Conservation (phyloP, 306 rosid species). For the Acacia melanoxylon region DNA sequence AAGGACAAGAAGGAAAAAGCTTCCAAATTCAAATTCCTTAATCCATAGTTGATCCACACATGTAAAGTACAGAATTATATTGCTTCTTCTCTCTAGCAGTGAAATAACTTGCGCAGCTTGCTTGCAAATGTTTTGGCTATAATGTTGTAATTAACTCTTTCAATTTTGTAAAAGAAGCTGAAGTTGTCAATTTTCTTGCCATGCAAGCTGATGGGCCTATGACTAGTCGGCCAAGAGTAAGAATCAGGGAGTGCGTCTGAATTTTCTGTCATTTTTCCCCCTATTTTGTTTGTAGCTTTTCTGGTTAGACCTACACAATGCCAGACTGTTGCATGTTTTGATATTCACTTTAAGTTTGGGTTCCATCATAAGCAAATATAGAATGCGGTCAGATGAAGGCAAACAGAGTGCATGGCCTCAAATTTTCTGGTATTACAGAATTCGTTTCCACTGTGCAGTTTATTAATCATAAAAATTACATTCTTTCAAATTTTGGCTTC, state of each 20-base stretch:
- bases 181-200: neutral
- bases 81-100: no score
- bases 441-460: no score
- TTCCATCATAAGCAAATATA: neutral
- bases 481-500: no score
- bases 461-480: no score
- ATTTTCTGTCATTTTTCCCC: neutral
- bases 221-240: neutral
- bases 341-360: neutral
- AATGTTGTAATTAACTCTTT: no score
- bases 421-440: neutral
- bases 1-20: no score
- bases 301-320: neutral
- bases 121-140: no score
- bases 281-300: neutral
- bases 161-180: neutral
- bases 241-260: neutral
- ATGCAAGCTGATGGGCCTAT: neutral
- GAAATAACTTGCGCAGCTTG: no score
- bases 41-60: no score
- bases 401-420: neutral
- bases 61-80: no score
- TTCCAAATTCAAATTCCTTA: no score
- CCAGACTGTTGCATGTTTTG: neutral
- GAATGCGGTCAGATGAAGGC: neutral